These are phyloP conservation scores for Paraphaeosphaeria sporulosa DNA, from an alignment of 2,329 filamentous ascomycete species.

Conservation along the genomic window DNA sequence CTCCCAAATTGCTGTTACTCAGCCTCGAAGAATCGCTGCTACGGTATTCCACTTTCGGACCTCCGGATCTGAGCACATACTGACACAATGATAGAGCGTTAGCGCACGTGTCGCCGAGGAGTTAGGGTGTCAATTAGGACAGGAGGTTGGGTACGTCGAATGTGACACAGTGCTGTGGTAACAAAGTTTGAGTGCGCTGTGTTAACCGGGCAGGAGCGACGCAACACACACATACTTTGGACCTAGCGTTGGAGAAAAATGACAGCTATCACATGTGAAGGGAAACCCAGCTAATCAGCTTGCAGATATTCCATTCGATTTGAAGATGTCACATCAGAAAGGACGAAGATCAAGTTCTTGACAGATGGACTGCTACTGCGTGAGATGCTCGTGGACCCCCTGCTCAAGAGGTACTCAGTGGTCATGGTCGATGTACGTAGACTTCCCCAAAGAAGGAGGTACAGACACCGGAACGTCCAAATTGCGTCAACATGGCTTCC, in stretches of 20 bases:
- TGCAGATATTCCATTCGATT: slow-evolving; percentile 81
- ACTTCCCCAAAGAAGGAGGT: no score
- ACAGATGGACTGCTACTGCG: slow-evolving; percentile 91
- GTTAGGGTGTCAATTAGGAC: slow-evolving; percentile 82
- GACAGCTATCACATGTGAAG: neutral
- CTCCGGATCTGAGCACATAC: neutral
- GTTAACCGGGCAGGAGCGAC: no score
- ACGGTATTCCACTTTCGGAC: slow-evolving; percentile 54
- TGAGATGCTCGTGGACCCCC: slow-evolving; percentile 90
- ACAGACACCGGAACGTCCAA: neutral
- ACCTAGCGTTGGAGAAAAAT: neutral
- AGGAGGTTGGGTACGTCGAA: slow-evolving; percentile 68
- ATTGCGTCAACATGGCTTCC: neutral
- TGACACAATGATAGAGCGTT: slow-evolving; percentile 63
- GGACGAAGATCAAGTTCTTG: slow-evolving; percentile 91
- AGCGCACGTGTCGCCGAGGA: slow-evolving; percentile 90
- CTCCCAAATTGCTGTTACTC: slow-evolving; percentile 85
- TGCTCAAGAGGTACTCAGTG: slow-evolving; percentile 89
- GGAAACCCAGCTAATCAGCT: neutral
- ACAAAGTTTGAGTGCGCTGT: no score
- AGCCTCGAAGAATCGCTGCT: slow-evolving; percentile 90
- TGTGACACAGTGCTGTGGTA: no score
- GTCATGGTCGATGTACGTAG: slow-evolving; percentile 81
- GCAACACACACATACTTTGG: no score
- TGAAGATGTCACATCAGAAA: slow-evolving; percentile 86